Conservation (phyloP, 495 filamentous ascomycete species). For the Lineolata rhizophorae region DNA sequence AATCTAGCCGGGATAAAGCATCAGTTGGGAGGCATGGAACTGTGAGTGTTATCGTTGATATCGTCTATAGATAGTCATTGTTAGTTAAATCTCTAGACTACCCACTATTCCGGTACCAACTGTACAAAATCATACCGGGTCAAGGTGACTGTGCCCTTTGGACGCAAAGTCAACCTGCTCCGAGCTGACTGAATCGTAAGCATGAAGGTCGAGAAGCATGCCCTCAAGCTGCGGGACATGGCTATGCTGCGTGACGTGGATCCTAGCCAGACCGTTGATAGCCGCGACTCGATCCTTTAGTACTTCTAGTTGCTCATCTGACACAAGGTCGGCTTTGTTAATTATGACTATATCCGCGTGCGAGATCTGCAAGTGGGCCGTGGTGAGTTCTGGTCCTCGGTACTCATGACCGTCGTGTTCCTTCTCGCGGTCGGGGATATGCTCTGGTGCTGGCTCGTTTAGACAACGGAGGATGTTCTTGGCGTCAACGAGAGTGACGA, state of each 20-base stretch:
- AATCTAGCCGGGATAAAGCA: slow-evolving; percentile 41
- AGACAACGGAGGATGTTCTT: slow-evolving; percentile 69
- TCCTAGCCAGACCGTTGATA: slow-evolving; percentile 78
- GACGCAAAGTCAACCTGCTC: slow-evolving; percentile 32
- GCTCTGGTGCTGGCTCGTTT: slow-evolving; percentile 35
- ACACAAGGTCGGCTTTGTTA: slow-evolving; percentile 88
- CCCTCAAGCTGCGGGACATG: slow-evolving; percentile 64
- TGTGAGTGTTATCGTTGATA: slow-evolving; percentile 59
- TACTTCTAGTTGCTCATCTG: slow-evolving; percentile 34
- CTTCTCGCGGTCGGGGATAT: slow-evolving; percentile 15
- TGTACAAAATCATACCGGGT: too few relatives aligned
- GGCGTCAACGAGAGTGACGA: slow-evolving; percentile 89
- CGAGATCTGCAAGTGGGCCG: slow-evolving; percentile 86
- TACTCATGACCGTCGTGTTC: slow-evolving; percentile 21
- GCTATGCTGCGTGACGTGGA: slow-evolving; percentile 61
- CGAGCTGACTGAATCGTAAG: slow-evolving; percentile 60
- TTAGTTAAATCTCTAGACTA: neutral
- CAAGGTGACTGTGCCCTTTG: slow-evolving; percentile 41
- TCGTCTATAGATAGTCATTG: slow-evolving; percentile 32
- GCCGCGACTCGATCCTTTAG: slow-evolving; percentile 46
- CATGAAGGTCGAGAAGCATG: slow-evolving; percentile 72
- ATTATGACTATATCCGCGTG: slow-evolving; percentile 92
- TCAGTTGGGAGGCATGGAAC: slow-evolving; percentile 30
- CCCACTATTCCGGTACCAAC: slow-evolving; percentile 7
- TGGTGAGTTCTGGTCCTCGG: slow-evolving; percentile 47